Conservation (phyloP, 2,329 filamentous ascomycete genomes). For the Aspergillus aculeatus region DNA sequence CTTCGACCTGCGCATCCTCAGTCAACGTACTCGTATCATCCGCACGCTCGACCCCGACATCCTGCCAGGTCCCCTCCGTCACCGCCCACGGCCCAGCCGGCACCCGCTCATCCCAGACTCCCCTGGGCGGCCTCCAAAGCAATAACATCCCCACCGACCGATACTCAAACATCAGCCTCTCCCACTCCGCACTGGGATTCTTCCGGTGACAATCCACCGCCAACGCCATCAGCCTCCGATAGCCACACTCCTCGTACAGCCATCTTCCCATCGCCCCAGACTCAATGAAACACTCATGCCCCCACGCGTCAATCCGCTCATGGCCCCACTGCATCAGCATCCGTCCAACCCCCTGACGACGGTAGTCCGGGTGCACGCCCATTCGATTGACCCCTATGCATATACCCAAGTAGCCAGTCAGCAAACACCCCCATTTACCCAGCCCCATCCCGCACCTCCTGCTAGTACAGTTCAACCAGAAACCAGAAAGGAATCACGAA, state of each 20-base stretch:
- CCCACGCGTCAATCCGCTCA: constrained; percentile 15
- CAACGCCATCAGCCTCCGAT: constrained; percentile 14
- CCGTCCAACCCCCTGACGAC: constrained; percentile 15
- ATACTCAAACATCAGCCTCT: constrained; percentile 16
- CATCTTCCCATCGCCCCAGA: constrained; percentile 15
- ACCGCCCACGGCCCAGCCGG: constrained; percentile 20
- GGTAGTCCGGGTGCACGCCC: constrained; percentile 19
- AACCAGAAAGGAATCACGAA: background rate
- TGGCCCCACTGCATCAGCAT: constrained; percentile 20
- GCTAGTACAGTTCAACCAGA: background rate
- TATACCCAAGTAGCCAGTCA: background rate
- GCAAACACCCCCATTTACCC: background rate
- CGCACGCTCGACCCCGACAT: background rate
- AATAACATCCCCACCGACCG: constrained; percentile 16
- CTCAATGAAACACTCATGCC: constrained; percentile 20
- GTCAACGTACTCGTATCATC: no score
- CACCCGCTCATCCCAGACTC: constrained; percentile 17
- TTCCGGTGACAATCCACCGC: constrained; percentile 15
- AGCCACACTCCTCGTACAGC: constrained; percentile 19
- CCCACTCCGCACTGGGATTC: constrained; percentile 21
- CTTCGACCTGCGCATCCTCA: no score
- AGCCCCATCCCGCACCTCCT: background rate
- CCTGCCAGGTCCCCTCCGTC: constrained; percentile 10
- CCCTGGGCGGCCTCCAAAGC: constrained; percentile 18
- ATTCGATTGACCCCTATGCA: constrained; percentile 13